These are phyloP conservation scores for Cutaneotrichosporon sp. DNA, from an alignment of 1,284 basidiomycete species.

Conservation along the genomic window DNA sequence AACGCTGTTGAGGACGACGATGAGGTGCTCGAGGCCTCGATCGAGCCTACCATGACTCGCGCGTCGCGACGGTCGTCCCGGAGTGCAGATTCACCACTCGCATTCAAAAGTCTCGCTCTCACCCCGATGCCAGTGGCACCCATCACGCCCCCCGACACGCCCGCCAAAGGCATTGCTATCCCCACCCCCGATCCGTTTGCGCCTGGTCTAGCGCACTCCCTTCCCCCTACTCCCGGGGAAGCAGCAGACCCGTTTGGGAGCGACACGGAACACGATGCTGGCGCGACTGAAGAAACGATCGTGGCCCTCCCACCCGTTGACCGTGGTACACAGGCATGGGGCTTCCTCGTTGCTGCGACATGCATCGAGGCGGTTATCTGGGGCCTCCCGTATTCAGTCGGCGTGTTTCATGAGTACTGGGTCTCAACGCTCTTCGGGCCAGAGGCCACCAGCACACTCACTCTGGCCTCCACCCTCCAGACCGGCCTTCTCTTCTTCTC, in stretches of 20 bases:
- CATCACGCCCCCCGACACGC: neutral
- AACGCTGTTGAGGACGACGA: neutral
- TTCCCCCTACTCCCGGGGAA: neutral
- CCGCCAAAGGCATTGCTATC: neutral
- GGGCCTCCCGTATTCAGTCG: constrained; percentile 49
- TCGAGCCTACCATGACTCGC: neutral
- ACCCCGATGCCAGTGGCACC: neutral
- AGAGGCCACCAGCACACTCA: constrained; percentile 24
- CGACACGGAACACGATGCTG: constrained; percentile 5
- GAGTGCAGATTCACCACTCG: neutral
- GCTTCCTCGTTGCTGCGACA: constrained; percentile 47
- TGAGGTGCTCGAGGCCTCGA: neutral
- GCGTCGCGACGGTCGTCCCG: neutral
- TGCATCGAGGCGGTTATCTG: constrained; percentile 47
- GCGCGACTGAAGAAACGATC: neutral
- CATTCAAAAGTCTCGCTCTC: neutral
- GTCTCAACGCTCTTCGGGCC: constrained; percentile 34
- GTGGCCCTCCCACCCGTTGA: constrained; percentile 45
- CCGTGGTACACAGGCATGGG: constrained; percentile 45
- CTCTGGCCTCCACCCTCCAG: constrained; percentile 47
- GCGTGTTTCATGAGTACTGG: constrained; percentile 51
- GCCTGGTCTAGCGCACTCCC: neutral
- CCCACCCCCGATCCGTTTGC: neutral
- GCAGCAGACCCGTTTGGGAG: neutral
- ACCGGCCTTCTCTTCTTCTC: constrained; percentile 50